Evolutionary conservation across 495 filamentous ascomycete species (phyloP).

Genomic region (Sordaria brevicollis): DNA sequence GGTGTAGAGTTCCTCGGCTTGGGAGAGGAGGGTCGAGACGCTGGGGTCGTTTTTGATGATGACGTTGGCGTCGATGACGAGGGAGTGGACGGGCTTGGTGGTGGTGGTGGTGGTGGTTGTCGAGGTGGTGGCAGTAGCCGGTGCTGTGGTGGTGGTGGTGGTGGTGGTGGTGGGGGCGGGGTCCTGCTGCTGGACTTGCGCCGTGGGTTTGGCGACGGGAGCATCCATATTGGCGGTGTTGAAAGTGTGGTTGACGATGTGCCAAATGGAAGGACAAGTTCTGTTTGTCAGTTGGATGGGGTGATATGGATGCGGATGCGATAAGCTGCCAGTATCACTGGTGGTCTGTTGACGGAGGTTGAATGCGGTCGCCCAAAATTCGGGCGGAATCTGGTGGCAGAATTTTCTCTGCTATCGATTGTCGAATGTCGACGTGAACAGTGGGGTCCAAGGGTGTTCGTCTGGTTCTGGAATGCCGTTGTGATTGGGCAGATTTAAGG

Average conservation of each 20-base stretch:
- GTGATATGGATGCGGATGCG: neutral
- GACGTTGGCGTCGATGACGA: conserved; percentile 84
- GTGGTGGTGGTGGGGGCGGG: conserved; percentile 17
- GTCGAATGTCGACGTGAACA: neutral
- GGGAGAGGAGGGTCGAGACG: conserved; percentile 63
- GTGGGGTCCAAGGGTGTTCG: neutral
- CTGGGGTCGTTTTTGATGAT: conserved; percentile 82
- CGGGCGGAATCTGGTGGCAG: conserved; percentile 6
- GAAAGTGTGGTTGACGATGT: neutral
- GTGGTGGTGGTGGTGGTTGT: neutral
- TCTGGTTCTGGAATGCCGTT: neutral
- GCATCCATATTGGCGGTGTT: conserved; percentile 7
- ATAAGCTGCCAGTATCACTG: neutral
- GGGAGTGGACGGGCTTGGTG: conserved; percentile 62
- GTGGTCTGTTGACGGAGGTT: neutral
- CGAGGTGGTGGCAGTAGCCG: neutral
- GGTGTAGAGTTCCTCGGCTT: conserved; percentile 70
- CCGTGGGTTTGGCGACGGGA: conserved; percentile 1
- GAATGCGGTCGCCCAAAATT: conserved; percentile 3
- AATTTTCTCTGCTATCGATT: conserved; percentile 5
- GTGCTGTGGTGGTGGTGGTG: neutral
- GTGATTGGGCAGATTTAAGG: neutral
- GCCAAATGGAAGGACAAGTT: neutral
- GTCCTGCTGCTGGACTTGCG: conserved; percentile 6
- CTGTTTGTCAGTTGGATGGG: neutral